Percentiles rank a stretch among this genome's conserved stretches.
phyloP scores from a whole-genome alignment of 352 stramenopile genomes.

The Phytophthora pseudosyringae region DNA sequence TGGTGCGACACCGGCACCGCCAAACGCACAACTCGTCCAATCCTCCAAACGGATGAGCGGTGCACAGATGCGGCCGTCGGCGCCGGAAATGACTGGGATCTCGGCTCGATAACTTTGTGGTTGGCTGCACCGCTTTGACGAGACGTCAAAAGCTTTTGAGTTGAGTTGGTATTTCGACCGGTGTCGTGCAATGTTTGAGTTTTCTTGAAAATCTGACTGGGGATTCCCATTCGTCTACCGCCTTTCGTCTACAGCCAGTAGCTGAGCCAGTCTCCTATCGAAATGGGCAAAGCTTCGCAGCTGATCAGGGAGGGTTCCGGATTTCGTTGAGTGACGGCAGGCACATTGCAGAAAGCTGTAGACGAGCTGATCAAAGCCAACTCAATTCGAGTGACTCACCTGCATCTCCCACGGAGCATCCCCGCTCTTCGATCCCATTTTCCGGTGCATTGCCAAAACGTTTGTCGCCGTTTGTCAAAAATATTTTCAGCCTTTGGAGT shows the following conservation, averaged over 20 bases:
- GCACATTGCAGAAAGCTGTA: slow-evolving; percentile 2
- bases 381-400: background rate
- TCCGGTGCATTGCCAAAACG: slow-evolving; percentile 1
- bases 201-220: too few species aligned
- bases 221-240: slow-evolving; percentile 2
- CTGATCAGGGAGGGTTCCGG: background rate
- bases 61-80: slow-evolving; percentile 22
- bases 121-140: background rate
- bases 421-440: background rate
- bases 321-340: slow-evolving; percentile 17
- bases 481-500: too few species aligned
- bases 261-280: slow-evolving; percentile 16
- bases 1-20: slow-evolving; percentile 23
- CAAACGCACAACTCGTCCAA: slow-evolving; percentile 30
- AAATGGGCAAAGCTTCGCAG: slow-evolving; percentile 27
- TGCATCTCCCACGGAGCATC: background rate
- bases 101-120: background rate
- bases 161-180: background rate
- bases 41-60: slow-evolving; percentile 28
- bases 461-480: background rate
- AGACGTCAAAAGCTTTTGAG: background rate
- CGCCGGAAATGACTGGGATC: background rate
- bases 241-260: slow-evolving; percentile 19
- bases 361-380: too few species aligned
- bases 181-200: too few species aligned